Conservation (phyloP, 2,329 filamentous ascomycete species). For the Fusarium dimerum region DNA sequence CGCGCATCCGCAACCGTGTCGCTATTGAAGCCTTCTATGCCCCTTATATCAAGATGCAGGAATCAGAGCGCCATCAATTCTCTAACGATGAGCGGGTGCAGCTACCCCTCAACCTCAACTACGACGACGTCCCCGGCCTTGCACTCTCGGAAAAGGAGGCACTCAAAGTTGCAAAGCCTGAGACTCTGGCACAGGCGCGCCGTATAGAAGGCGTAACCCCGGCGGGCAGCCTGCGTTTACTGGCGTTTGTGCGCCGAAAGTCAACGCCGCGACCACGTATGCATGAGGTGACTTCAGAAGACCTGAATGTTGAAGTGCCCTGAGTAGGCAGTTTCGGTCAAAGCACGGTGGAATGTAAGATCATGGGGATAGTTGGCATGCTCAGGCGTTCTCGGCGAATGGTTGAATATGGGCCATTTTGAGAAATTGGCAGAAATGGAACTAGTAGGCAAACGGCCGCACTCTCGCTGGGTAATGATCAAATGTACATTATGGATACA, state of each 20-base stretch:
- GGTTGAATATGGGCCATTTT: background rate
- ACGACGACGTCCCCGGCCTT: slow-evolving; percentile 70
- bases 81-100: slow-evolving; percentile 73
- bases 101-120: slow-evolving; percentile 76
- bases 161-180: slow-evolving; percentile 70
- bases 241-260: slow-evolving; percentile 58
- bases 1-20: slow-evolving; percentile 67
- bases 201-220: slow-evolving; percentile 79
- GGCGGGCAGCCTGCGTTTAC: slow-evolving; percentile 58
- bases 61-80: slow-evolving; percentile 65
- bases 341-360: background rate
- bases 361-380: background rate
- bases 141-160: slow-evolving; percentile 77
- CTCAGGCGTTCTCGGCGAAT: background rate
- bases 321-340: background rate
- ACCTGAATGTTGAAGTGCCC: background rate
- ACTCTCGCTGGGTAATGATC: background rate
- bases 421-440: too few species aligned
- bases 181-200: slow-evolving; percentile 85
- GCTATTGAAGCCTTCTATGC: slow-evolving; percentile 83
- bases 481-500: slow-evolving; percentile 5
- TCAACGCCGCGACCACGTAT: slow-evolving; percentile 1
- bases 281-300: background rate
- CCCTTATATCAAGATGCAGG: slow-evolving; percentile 79
- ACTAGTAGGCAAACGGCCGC: too few species aligned